Conservation (phyloP, 169 alveolate species). For the Eimeria maxima region DNA sequence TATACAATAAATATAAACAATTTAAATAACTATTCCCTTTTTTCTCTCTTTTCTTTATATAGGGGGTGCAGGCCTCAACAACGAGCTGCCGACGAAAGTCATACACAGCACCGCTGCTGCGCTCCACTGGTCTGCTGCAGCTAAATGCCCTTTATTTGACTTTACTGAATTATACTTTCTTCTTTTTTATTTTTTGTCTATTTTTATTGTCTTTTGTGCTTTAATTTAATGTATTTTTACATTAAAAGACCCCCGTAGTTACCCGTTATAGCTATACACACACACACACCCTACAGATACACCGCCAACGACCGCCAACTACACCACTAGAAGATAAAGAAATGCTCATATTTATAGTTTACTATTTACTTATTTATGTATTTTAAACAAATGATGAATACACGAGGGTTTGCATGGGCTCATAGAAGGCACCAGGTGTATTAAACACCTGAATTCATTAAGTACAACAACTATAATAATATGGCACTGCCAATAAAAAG, state of each 20-base stretch:
- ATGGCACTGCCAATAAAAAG: not conserved
- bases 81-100: not conserved
- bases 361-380: not conserved
- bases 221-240: not conserved
- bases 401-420: not conserved
- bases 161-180: not conserved
- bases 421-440: not conserved
- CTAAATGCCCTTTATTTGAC: not conserved
- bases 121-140: not conserved
- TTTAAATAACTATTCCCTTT: not conserved
- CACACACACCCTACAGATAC: no score
- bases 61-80: not conserved
- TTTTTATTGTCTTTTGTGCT: not conserved
- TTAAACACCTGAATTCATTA: not conserved
- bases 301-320: no score
- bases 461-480: not conserved
- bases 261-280: no score
- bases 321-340: not conserved
- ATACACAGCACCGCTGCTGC: constrained; percentile 28
- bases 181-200: not conserved
- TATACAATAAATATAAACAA: not conserved
- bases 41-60: not conserved
- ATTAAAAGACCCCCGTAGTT: no score
- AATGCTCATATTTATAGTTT: not conserved
- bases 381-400: not conserved